These are phyloP conservation scores for Dalbergia oliveri DNA, from an alignment of 306 rosid genomes.

Conservation along the genomic window DNA sequence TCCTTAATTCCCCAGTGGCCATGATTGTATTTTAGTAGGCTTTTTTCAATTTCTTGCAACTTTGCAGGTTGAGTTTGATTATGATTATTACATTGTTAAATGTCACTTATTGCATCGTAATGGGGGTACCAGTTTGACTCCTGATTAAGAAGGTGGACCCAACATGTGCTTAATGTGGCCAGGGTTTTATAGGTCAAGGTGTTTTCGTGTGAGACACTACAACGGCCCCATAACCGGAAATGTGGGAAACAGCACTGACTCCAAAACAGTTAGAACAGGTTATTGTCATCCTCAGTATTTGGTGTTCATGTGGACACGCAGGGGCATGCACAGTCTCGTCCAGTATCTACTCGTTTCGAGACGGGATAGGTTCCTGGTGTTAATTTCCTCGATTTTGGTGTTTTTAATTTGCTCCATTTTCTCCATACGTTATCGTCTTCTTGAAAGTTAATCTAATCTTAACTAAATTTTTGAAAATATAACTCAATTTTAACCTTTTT, in stretches of 20 bases:
- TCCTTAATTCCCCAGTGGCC: neutral
- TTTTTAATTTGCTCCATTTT: too few species aligned
- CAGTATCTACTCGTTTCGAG: neutral
- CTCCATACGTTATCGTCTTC: too few species aligned
- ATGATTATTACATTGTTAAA: constrained; percentile 26
- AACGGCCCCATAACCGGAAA: neutral
- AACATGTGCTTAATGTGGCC: neutral
- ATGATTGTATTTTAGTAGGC: too few species aligned
- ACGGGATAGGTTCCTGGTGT: too few species aligned
- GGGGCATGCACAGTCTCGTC: neutral
- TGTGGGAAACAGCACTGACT: neutral
- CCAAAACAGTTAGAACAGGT: neutral
- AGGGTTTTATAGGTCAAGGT: neutral
- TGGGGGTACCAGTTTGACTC: constrained; percentile 34
- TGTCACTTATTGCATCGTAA: constrained; percentile 30
- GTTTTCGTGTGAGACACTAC: constrained; percentile 30
- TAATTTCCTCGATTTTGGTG: too few species aligned
- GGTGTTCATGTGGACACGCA: neutral
- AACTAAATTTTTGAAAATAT: too few species aligned
- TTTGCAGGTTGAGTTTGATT: neutral
- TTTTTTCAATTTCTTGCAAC: neutral
- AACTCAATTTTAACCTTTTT: too few species aligned
- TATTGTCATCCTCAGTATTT: too few species aligned
- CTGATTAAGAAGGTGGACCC: constrained; percentile 39
- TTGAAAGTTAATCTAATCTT: too few species aligned